Base-by-base conservation (phyloP, 2,329 filamentous ascomycete species). In the Talaromyces pinophilus region DNA sequence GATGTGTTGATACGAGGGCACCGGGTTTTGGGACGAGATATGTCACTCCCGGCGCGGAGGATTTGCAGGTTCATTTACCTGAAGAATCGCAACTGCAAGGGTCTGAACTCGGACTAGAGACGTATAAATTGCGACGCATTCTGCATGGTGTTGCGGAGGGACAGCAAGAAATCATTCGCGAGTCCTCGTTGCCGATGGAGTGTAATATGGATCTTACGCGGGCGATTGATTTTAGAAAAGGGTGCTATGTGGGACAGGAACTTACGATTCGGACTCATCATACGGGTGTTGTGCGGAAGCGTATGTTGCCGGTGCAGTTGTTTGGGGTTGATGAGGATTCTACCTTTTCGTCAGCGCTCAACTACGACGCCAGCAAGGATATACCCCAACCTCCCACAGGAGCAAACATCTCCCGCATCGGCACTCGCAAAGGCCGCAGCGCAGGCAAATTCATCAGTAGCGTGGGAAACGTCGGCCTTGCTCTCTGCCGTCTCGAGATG, bases 211-310 rank as follows among this genome's bases (percentile, higher is more conserved):
- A 99, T 78, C 81, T 92, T 67, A 92, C 92, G 85, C 86, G 87
- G 59, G 95, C 88, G 30, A 90, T 99, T 70, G 92, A 97, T 79
- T 99, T 95, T 81, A 88, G 88, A 75, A 99, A 99, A 81, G 95
- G 95, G 7, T 99, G 95, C 80, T 99, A 99, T 78, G 88, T 98
- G 7, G 95, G 95, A 0, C 95, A 99, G 80, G 95, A 99, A 78
- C 85, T 99, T 69, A 98, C 95, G 1, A 97, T 98, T 70, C 90
- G 95, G 50, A 99, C 95, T 1, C 90, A 93, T 76, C 95, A 99
- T 79, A 93, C 91, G 13, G 95, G 95, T 25, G 92, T 99, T 17
- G 92, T 99, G 48, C 86, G 95, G 68, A 97, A 97, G 83, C 86
- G 95, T 60, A 87, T 98, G 60, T 78, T 99, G 62, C 95, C 95